phyloP scores from a whole-genome alignment of 768 basidiomycete genomes.

The Terana coerulea region DNA sequence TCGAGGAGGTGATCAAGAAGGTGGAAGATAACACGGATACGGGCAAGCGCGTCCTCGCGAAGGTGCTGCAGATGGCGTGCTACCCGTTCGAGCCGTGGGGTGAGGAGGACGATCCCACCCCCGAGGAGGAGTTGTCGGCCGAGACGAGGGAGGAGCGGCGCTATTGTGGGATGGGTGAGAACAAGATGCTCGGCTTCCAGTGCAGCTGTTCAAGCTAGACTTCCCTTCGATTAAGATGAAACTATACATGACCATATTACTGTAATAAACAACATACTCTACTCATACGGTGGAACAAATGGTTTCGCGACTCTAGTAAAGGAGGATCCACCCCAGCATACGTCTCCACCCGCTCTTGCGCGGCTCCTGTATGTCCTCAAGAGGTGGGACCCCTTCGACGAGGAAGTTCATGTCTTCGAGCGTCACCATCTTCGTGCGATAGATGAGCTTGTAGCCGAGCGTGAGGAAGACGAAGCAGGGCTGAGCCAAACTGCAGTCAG shows the following conservation, averaged over 20 bases:
- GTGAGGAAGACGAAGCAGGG: conserved; percentile 21
- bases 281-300: too few relatives aligned
- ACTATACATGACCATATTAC: too few relatives aligned
- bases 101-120: conserved; percentile 51
- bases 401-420: conserved; percentile 24
- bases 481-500: conserved; percentile 1
- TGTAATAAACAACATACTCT: too few relatives aligned
- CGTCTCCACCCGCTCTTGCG: too few relatives aligned
- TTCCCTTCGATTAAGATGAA: too few relatives aligned
- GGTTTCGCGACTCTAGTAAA: too few relatives aligned
- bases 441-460: conserved; percentile 25
- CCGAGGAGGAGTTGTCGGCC: conserved; percentile 45
- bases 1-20: conserved; percentile 85
- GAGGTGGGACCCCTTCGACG: too few relatives aligned
- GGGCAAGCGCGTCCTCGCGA: conserved; percentile 68
- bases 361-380: too few relatives aligned
- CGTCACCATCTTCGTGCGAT: conserved; percentile 21
- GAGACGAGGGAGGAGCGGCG: conserved; percentile 69
- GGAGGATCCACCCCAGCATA: too few relatives aligned
- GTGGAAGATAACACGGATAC: conserved; percentile 62
- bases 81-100: conserved; percentile 88
- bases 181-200: conserved; percentile 81
- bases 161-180: conserved; percentile 75
- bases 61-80: conserved; percentile 87
- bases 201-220: conserved; percentile 86